Conservation (phyloP, 116 monocot species). For the Trichopus zeylanicus region DNA sequence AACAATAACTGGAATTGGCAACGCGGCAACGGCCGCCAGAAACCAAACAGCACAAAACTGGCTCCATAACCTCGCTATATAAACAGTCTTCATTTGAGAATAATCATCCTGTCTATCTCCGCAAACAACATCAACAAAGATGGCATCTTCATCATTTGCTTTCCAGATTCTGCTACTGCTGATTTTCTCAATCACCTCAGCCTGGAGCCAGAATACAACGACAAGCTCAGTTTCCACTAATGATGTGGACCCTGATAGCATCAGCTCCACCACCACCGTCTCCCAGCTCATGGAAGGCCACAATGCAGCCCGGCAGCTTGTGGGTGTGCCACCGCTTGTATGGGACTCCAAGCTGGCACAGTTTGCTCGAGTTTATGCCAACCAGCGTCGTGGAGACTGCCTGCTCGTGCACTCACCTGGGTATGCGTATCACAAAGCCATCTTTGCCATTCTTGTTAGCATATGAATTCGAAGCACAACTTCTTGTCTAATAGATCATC, state of each 20-base stretch:
- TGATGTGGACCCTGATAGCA: neutral
- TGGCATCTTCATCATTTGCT: too few species aligned
- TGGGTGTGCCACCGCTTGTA: constrained; percentile 18
- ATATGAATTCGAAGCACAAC: too few species aligned
- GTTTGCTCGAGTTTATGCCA: constrained; percentile 17
- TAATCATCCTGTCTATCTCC: too few species aligned
- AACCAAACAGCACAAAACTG: too few species aligned
- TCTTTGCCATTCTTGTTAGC: too few species aligned
- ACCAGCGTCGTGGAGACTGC: constrained; percentile 22
- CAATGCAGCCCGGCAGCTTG: constrained; percentile 6
- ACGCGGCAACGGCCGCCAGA: too few species aligned
- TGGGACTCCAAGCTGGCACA: constrained; percentile 17
- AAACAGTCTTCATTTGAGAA: too few species aligned
- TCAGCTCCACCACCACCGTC: neutral
- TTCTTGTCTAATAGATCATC: too few species aligned
- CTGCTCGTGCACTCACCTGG: constrained; percentile 23
- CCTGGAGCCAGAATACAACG: neutral
- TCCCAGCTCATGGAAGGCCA: constrained; percentile 22
- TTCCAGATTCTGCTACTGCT: too few species aligned
- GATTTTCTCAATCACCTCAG: neutral
- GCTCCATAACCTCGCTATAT: neutral
- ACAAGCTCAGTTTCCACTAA: neutral
- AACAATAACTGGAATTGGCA: too few species aligned
- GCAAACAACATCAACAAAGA: too few species aligned
- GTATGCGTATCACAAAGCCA: neutral